A percentile compares a stretch with the other conserved stretches of the same genome.
These are phyloP conservation scores for Trichophyton mentagrophytes DNA, from an alignment of 2,329 filamentous ascomycete genomes.

Conservation along the genomic window DNA sequence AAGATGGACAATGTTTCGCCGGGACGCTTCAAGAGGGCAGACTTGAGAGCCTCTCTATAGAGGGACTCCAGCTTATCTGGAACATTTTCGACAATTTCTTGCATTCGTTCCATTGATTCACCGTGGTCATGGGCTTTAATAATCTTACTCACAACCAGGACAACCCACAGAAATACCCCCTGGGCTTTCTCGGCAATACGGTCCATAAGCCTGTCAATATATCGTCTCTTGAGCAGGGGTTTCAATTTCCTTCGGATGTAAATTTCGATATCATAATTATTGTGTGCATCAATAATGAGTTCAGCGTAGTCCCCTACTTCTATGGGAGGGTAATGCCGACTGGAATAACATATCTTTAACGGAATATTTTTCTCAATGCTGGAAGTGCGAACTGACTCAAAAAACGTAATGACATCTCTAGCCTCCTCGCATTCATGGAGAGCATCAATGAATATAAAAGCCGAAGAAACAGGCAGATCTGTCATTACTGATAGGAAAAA, in stretches of 20 bases:
- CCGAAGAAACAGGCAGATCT: slow-evolving; percentile 11
- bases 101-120: slow-evolving; percentile 19
- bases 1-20: not conserved
- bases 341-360: slow-evolving; percentile 27
- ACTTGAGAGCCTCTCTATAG: not conserved
- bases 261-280: slow-evolving; percentile 21
- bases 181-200: slow-evolving; percentile 29
- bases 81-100: slow-evolving; percentile 21
- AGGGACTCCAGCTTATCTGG: not conserved
- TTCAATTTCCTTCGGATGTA: slow-evolving; percentile 13
- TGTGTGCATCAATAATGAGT: slow-evolving; percentile 31
- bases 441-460: slow-evolving; percentile 28
- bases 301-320: slow-evolving; percentile 19
- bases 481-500: slow-evolving; percentile 15
- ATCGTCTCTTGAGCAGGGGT: slow-evolving; percentile 4
- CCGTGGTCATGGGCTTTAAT: slow-evolving; percentile 30
- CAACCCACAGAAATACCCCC: slow-evolving; percentile 37
- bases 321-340: slow-evolving; percentile 35
- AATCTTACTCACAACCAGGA: slow-evolving; percentile 35
- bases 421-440: slow-evolving; percentile 34
- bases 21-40: not conserved
- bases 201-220: slow-evolving; percentile 14
- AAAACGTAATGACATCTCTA: slow-evolving; percentile 5
- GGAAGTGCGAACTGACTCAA: slow-evolving; percentile 12
- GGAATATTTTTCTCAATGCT: not conserved